Conservation (phyloP, 73 alveolate species). For the Tetrahymena elliotti region DNA sequence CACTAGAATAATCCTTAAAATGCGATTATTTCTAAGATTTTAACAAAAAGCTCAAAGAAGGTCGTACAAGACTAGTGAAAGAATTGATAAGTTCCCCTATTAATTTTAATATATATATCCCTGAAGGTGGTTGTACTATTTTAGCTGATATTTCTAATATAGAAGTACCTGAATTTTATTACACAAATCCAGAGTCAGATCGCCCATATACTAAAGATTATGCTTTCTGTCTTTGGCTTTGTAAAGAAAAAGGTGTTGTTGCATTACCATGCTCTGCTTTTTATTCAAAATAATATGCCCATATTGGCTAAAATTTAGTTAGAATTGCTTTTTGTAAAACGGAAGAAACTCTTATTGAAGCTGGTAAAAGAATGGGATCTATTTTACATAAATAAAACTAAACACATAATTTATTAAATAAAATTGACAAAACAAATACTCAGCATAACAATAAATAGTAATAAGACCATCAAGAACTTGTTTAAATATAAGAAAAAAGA, state of each 20-base stretch:
- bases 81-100: not conserved
- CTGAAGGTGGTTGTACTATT: not conserved
- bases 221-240: slow-evolving; percentile 9
- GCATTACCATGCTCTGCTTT: slow-evolving; percentile 7
- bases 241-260: slow-evolving; percentile 4
- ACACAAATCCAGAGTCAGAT: not conserved
- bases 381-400: not conserved
- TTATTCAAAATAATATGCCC: not conserved
- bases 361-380: not conserved
- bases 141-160: not conserved
- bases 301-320: not conserved
- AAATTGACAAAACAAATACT: not conserved
- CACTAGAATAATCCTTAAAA: not conserved
- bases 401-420: not conserved
- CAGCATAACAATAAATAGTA: not conserved
- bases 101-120: not conserved
- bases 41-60: not conserved
- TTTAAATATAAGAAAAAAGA: not conserved
- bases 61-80: not conserved
- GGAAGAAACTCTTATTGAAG: not conserved
- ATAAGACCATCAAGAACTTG: not conserved
- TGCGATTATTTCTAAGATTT: not conserved
- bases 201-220: not conserved
- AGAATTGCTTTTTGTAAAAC: slow-evolving; percentile 12
- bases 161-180: not conserved